A percentile compares a stretch with the other conserved stretches of the same genome.
Conservation (phyloP, 495 filamentous ascomycete genomes). For the Aspergillus ostianus region DNA sequence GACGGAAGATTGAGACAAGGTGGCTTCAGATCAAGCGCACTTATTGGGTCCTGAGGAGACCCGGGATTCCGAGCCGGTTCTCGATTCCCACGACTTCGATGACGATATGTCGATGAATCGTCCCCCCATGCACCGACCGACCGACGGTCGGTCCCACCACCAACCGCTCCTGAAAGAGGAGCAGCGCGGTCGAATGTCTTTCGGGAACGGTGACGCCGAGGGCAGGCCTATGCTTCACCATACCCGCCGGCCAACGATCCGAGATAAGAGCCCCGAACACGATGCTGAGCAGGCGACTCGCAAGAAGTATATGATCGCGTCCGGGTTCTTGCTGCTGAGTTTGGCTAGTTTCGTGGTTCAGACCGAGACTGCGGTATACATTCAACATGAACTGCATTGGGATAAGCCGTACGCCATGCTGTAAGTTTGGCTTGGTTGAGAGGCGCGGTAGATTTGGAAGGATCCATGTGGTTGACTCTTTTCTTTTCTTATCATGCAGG, state of each 20-base stretch:
- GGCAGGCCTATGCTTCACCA: constrained; percentile 44
- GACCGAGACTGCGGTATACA: constrained; percentile 91
- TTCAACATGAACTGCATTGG: constrained; percentile 86
- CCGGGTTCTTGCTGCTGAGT: constrained; percentile 74
- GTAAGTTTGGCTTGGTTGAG: constrained; percentile 46
- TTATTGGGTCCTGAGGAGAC: constrained; percentile 13
- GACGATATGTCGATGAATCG: constrained; percentile 47
- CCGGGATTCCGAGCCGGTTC: constrained; percentile 21
- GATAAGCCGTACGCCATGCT: constrained; percentile 98
- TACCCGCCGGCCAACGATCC: constrained; percentile 56
- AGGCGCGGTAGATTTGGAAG: neutral
- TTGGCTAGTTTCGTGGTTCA: constrained; percentile 82
- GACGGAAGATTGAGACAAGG: constrained; percentile 15
- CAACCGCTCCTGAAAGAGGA: constrained; percentile 60
- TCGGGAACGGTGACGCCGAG: constrained; percentile 36
- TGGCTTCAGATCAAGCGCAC: constrained; percentile 21
- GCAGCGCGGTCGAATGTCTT: constrained; percentile 41
- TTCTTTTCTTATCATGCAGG: constrained; percentile 32
- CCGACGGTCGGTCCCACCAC: constrained; percentile 50
- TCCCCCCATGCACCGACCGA: constrained; percentile 47
- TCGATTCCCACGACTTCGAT: constrained; percentile 35
- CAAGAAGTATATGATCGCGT: constrained; percentile 82
- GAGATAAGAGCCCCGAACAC: constrained; percentile 56
- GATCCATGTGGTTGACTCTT: neutral
- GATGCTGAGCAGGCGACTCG: constrained; percentile 61